A percentile compares a stretch with the other conserved stretches of the same genome.
phyloP scores from a whole-genome alignment of 179 eudicot species.

The Patellifolia procumbens region DNA sequence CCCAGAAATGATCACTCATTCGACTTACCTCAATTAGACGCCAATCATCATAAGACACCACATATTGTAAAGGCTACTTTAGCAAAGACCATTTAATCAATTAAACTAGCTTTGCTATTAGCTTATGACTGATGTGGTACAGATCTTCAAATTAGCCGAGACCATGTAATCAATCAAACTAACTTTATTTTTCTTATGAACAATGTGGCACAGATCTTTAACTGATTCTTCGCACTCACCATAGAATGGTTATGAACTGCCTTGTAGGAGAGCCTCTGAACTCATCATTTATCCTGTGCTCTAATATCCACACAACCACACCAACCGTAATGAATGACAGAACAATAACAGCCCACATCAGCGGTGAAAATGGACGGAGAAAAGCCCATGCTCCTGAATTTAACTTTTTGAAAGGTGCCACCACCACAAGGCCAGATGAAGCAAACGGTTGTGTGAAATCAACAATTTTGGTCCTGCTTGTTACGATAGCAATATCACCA shows the following conservation, averaged over 20 bases:
- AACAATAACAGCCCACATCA: constrained; percentile 65
- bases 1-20: background rate
- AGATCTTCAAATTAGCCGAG: too few relatives aligned
- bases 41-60: background rate
- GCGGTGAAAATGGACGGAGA: constrained; percentile 63
- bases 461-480: constrained; percentile 73
- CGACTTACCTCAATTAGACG: background rate
- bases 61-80: background rate
- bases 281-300: constrained; percentile 76
- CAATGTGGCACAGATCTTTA: background rate
- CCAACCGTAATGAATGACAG: constrained; percentile 61
- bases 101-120: too few relatives aligned
- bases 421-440: constrained; percentile 87
- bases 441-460: constrained; percentile 92
- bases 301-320: constrained; percentile 73
- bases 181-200: background rate
- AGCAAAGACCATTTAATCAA: background rate
- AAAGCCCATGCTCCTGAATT: constrained; percentile 70
- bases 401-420: constrained; percentile 64
- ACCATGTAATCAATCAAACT: too few relatives aligned
- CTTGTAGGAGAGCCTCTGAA: constrained; percentile 80
- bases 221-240: constrained; percentile 48
- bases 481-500: constrained; percentile 89
- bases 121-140: too few relatives aligned
- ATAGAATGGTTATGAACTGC: constrained; percentile 76